Conservation (phyloP, 1,139 yeast species). For the Scheffersomyces quercinus region DNA sequence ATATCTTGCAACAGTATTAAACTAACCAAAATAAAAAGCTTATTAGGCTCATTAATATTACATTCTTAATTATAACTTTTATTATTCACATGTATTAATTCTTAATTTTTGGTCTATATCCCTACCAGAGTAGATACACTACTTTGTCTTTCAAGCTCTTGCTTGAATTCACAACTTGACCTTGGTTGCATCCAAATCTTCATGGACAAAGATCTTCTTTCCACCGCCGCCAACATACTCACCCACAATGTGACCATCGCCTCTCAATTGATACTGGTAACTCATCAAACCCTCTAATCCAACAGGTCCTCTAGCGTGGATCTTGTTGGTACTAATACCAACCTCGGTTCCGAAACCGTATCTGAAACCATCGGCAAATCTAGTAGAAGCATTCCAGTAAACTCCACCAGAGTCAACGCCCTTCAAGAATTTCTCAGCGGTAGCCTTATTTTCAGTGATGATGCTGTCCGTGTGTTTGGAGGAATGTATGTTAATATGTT, state of each 20-base stretch:
- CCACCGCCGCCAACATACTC: slow-evolving; percentile 97
- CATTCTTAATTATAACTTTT: no score
- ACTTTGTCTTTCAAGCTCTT: no score
- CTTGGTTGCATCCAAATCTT: slow-evolving; percentile 43
- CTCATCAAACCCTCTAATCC: slow-evolving; percentile 96
- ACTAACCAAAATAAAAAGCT: no score
- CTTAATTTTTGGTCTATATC: no score
- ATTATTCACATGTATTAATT: no score
- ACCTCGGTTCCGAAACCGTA: slow-evolving; percentile 99
- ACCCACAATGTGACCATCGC: slow-evolving; percentile 88
- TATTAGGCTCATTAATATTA: no score
- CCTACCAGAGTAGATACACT: no score
- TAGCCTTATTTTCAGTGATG: slow-evolving; percentile 67
- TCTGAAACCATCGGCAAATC: slow-evolving; percentile 98
- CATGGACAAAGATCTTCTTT: slow-evolving; percentile 71
- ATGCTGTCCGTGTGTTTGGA: slow-evolving; percentile 97
- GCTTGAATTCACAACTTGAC: neutral
- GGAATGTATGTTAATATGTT: slow-evolving; percentile 85
- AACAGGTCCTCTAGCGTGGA: slow-evolving; percentile 98
- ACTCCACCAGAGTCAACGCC: slow-evolving; percentile 96
- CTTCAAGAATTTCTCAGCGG: slow-evolving; percentile 75
- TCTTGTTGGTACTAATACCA: slow-evolving; percentile 94
- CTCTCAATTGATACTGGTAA: slow-evolving; percentile 90
- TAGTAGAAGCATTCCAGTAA: slow-evolving; percentile 96
- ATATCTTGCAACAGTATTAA: no score